Base-by-base conservation (phyloP, 163 green algal genomes). In the Scenedesmus sp. region DNA sequence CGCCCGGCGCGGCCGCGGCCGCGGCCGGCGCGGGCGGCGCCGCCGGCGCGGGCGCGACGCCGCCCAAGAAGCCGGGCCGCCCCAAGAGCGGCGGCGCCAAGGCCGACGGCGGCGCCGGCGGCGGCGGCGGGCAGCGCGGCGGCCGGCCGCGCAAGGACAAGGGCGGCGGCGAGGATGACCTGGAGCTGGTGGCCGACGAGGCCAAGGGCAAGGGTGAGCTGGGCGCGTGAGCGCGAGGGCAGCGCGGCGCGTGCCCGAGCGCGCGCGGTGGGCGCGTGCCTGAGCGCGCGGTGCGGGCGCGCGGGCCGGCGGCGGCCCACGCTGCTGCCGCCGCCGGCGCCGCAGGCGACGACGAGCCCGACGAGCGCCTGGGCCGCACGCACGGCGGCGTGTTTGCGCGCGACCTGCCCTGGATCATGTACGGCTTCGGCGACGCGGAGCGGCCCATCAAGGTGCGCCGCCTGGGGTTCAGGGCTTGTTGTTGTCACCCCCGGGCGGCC, bases 261-360 rank as follows among this genome's bases (percentile, higher is more conserved):
- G n/a, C n/a, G n/a, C n/a, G n/a, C n/a, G n/a, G n/a, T n/a, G n/a
- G n/a, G n/a, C n/a, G n/a, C n/a, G n/a, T n/a, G n/a, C n/a, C n/a
- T n/a, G n/a, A n/a, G n/a, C n/a, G n/a, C n/a, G n/a, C n/a, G 3
- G 31, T 56, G 22, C 51, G 4, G 1, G 18, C 24, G n/a, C 45
- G 31, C 15, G 13, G 39, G 26, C 28, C 20, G 58, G 44, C 11
- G 4, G 31, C 22, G 31, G 36, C 13, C 36, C 22, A 31, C 39
- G 56, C 22, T 63, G 17, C 31, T 9, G 4, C 18, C 33, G 53
- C 20, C 5, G 34, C 11, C 11, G 14, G n/a, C 9, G n/a, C 26
- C 64, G 51, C 34, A 76, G 67, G 64, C 54, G 67, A 76, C 28
- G 51, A 76, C 10, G 67, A 76, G 51, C 67, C 67, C 20, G 69